These are phyloP conservation scores for Salix udensis DNA, from an alignment of 345 rosid species.

Conservation along the genomic window DNA sequence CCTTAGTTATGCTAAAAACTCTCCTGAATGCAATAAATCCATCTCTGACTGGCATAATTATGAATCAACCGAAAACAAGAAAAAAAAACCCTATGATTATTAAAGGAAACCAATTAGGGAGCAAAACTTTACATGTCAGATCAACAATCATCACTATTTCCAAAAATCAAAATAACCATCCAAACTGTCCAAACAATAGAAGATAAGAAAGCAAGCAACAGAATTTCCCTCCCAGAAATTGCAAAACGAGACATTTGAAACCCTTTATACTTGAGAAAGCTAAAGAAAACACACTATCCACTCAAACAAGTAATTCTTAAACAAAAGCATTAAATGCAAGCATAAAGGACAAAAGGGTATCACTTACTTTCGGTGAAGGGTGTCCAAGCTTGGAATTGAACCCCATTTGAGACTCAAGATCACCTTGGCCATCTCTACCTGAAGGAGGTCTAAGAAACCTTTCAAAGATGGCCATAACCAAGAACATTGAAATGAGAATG, in stretches of 20 bases:
- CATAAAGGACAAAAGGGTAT: not conserved
- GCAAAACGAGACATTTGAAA: not conserved
- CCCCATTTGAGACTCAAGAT: slow-evolving; percentile 55
- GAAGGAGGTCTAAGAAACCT: slow-evolving; percentile 50
- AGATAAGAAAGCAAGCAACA: not conserved
- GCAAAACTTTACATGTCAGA: slow-evolving; percentile 23
- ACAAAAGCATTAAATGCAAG: not conserved
- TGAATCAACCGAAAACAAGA: slow-evolving; percentile 2
- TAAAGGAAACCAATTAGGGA: not conserved
- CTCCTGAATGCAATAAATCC: not conserved
- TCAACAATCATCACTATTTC: slow-evolving; percentile 7
- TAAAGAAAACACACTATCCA: not conserved
- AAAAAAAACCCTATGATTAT: not conserved
- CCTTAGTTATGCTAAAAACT: not conserved
- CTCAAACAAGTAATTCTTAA: not conserved
- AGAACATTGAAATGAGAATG: slow-evolving; percentile 76
- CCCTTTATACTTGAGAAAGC: not conserved
- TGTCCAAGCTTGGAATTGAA: slow-evolving; percentile 56
- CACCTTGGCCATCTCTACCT: slow-evolving; percentile 27
- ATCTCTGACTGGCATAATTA: slow-evolving; percentile 2
- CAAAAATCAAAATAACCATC: slow-evolving; percentile 23
- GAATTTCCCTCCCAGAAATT: not conserved
- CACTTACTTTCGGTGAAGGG: slow-evolving; percentile 66
- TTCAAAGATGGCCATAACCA: slow-evolving; percentile 78
- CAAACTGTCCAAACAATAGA: slow-evolving; percentile 2